Evolutionary conservation across 768 basidiomycete genomes (phyloP).

Genomic region (Tricholoma flavovirens): DNA sequence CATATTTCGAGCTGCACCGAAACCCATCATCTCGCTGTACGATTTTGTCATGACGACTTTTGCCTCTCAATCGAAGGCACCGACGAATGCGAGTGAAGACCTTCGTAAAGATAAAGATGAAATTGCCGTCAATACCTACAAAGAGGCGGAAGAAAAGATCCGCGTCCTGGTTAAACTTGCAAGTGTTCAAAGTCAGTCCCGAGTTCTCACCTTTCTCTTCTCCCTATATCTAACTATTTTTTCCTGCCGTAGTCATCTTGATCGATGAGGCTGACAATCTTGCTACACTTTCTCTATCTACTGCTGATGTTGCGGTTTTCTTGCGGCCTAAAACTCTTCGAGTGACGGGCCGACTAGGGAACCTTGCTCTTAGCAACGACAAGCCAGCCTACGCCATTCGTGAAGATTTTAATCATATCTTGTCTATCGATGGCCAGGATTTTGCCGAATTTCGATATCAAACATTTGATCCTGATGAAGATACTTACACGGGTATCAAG

Average conservation of each 20-base stretch:
- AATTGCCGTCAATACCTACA: not conserved
- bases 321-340: slow-evolving; percentile 68
- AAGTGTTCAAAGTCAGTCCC: slow-evolving; percentile 63
- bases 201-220: not conserved
- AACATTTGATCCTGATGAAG: slow-evolving; percentile 74
- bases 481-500: slow-evolving; percentile 71
- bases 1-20: slow-evolving; percentile 81
- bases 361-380: slow-evolving; percentile 76
- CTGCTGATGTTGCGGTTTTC: slow-evolving; percentile 79
- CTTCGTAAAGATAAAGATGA: not conserved
- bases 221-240: not conserved
- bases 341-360: slow-evolving; percentile 78
- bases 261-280: slow-evolving; percentile 65
- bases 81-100: not conserved
- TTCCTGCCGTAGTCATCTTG: slow-evolving; percentile 53
- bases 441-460: slow-evolving; percentile 93
- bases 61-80: slow-evolving; percentile 38
- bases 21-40: slow-evolving; percentile 85
- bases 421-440: slow-evolving; percentile 92
- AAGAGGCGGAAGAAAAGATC: slow-evolving; percentile 50
- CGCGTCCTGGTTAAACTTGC: slow-evolving; percentile 79
- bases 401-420: slow-evolving; percentile 73
- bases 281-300: slow-evolving; percentile 85
- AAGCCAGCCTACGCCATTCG: slow-evolving; percentile 43
- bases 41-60: slow-evolving; percentile 99